Evolutionary conservation across 805 yeast genomes (phyloP).

Genomic region (Schizosaccharomyces octosporus): DNA sequence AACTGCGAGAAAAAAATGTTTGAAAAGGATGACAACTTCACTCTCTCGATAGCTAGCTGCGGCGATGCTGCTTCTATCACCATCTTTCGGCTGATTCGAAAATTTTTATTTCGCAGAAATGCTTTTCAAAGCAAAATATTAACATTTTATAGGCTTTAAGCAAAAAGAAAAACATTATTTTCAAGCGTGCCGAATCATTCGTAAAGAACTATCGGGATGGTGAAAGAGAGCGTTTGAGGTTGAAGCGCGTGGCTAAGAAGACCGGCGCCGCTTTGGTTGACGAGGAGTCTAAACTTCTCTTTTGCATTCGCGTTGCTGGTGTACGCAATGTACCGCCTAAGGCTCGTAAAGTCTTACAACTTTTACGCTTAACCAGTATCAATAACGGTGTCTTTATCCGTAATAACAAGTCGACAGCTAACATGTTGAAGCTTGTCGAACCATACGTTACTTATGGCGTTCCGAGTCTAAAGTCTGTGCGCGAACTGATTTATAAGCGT

Average conservation of each 20-base stretch:
- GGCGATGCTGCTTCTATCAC: slow-evolving; percentile 50
- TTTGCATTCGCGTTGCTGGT: slow-evolving; percentile 57
- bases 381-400: slow-evolving; percentile 59
- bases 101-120: not conserved
- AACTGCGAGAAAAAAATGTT: not conserved
- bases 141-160: slow-evolving; percentile 17
- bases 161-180: slow-evolving; percentile 33
- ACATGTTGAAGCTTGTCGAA: slow-evolving; percentile 52
- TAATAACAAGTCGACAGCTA: slow-evolving; percentile 56
- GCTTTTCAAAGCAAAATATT: slow-evolving; percentile 4
- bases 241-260: slow-evolving; percentile 83
- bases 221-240: slow-evolving; percentile 49
- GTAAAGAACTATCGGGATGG: slow-evolving; percentile 71
- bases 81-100: slow-evolving; percentile 40
- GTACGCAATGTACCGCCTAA: slow-evolving; percentile 55
- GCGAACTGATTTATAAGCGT: slow-evolving; percentile 59
- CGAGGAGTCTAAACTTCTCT: slow-evolving; percentile 44
- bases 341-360: slow-evolving; percentile 61
- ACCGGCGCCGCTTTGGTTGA: slow-evolving; percentile 75
- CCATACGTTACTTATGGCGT: slow-evolving; percentile 66
- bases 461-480: slow-evolving; percentile 50
- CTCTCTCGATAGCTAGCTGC: slow-evolving; percentile 34
- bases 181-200: slow-evolving; percentile 85
- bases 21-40: slow-evolving; percentile 10
- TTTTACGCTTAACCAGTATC: slow-evolving; percentile 53